Evolutionary conservation across 441 rosid genomes (phyloP).

Genomic region (Arabidopsis hybrid): DNA sequence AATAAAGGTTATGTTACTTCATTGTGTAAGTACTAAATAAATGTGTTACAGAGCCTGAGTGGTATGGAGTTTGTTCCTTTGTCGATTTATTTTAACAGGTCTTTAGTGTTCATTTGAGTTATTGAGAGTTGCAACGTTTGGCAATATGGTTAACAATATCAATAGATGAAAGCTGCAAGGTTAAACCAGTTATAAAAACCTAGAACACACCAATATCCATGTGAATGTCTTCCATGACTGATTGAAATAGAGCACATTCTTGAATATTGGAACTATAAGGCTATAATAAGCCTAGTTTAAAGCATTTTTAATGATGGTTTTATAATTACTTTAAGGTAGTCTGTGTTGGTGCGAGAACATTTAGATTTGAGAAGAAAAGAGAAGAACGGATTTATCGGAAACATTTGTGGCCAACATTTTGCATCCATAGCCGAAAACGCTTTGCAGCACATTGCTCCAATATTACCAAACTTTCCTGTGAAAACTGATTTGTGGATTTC

Average conservation of each 20-base stretch:
- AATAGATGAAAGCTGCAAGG: background rate
- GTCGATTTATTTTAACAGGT: no score
- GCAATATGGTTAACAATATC: background rate
- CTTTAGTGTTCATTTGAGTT: background rate
- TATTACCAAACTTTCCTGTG: conserved; percentile 12
- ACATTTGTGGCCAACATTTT: conserved; percentile 22
- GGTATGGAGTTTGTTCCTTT: no score
- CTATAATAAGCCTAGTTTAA: background rate
- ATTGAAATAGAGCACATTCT: background rate
- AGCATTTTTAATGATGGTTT: background rate
- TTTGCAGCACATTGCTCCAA: conserved; percentile 30
- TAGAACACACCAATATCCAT: background rate
- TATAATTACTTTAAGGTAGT: no score
- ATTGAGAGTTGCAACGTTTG: background rate
- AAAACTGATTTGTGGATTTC: conserved; percentile 33
- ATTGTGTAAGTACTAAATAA: no score
- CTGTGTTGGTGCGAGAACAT: conserved; percentile 22
- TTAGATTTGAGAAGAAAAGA: conserved; percentile 22
- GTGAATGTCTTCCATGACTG: background rate
- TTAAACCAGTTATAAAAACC: background rate
- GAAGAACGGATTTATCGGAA: conserved; percentile 25
- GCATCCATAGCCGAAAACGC: conserved; percentile 17
- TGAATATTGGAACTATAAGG: background rate
- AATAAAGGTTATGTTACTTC: no score
- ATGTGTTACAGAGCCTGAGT: no score